phyloP scores from a whole-genome alignment of 257 asterid genomes.

The Penstemon eatonii region DNA sequence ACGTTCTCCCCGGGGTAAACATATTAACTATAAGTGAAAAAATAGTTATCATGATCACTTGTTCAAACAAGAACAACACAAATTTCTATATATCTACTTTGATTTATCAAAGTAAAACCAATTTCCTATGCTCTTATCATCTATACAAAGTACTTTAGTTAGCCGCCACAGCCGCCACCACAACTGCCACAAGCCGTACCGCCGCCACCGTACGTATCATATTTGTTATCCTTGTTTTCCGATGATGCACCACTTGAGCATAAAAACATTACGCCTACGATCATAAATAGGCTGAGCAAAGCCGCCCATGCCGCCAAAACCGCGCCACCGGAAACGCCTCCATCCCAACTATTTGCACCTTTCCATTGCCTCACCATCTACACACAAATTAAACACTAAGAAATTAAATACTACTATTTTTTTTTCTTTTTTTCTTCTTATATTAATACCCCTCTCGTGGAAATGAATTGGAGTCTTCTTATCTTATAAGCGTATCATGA shows the following conservation, averaged over 20 bases:
- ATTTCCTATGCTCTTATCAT: too few species aligned
- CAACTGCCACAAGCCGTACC: constrained; percentile 37
- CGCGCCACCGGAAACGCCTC: constrained; percentile 21
- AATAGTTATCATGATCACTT: too few species aligned
- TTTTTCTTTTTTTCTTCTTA: too few species aligned
- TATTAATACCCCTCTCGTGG: too few species aligned
- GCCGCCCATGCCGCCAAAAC: constrained; percentile 32
- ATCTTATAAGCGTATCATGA: too few species aligned
- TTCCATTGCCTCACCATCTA: constrained; percentile 34
- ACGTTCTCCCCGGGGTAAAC: too few species aligned
- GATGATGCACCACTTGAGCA: constrained; percentile 40
- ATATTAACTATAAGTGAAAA: too few species aligned
- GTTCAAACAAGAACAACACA: too few species aligned
- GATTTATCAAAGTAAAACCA: too few species aligned
- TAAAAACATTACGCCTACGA: constrained; percentile 32
- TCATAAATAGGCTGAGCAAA: constrained; percentile 28
- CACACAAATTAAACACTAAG: too few species aligned
- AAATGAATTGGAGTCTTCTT: too few species aligned
- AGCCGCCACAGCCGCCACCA: constrained; percentile 46
- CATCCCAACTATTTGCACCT: constrained; percentile 27
- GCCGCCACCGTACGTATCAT: constrained; percentile 13
- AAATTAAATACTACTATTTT: not conserved
- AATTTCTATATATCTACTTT: too few species aligned
- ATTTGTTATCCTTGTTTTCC: constrained; percentile 28
- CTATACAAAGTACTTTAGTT: not conserved